A percentile compares a stretch with the other conserved stretches of the same genome.
Evolutionary conservation across 805 yeast genomes (phyloP).

Genomic region (Cyberlindnera nakhonratchasimensis): DNA sequence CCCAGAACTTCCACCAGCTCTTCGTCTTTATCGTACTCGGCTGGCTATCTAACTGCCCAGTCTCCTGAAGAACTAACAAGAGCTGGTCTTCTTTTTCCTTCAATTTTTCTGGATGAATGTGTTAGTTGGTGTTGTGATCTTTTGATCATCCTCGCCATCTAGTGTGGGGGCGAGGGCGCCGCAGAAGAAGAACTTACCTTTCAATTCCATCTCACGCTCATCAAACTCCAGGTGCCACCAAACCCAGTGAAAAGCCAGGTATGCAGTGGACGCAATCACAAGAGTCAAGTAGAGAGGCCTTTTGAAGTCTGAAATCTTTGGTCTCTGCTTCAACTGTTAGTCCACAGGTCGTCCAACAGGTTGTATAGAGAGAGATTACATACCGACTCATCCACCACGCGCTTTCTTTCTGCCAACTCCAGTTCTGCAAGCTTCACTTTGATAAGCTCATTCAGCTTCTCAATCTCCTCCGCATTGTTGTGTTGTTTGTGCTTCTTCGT

Average conservation of each 20-base stretch:
- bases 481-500: background rate
- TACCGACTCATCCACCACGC: conserved; percentile 14
- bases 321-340: conserved; percentile 16
- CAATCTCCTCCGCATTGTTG: conserved; percentile 24
- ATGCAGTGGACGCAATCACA: conserved; percentile 25
- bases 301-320: conserved; percentile 26
- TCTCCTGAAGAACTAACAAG: background rate
- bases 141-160: no score
- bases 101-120: background rate
- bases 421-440: conserved; percentile 23
- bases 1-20: conserved; percentile 8
- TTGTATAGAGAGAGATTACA: conserved; percentile 1
- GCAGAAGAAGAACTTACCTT: conserved; percentile 18
- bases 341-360: background rate
- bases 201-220: conserved; percentile 20
- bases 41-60: no score
- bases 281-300: conserved; percentile 25
- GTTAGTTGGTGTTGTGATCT: background rate
- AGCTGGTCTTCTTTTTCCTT: background rate
- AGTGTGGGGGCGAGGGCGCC: no score
- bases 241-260: conserved; percentile 20
- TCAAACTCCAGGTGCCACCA: conserved; percentile 28
- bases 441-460: conserved; percentile 20
- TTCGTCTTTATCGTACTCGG: background rate
- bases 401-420: conserved; percentile 17